phyloP scores from a whole-genome alignment of 2,329 filamentous ascomycete species.

The Arthroderma uncinatum region DNA sequence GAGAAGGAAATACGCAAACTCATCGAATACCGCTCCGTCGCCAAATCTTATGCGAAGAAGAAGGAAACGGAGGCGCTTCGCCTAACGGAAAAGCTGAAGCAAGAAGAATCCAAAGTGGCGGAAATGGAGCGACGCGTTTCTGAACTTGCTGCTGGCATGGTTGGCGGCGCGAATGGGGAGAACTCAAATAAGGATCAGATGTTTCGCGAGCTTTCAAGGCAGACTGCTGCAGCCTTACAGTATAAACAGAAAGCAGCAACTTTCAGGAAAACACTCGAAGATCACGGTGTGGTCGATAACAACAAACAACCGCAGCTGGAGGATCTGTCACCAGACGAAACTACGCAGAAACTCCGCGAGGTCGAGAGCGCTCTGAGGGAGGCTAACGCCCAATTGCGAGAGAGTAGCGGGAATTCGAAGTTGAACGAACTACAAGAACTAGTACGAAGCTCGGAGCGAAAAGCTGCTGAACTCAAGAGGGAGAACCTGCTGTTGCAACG shows the following conservation, averaged over 20 bases:
- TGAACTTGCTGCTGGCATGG: slow-evolving; percentile 32
- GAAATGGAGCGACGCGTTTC: slow-evolving; percentile 36
- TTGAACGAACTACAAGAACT: slow-evolving; percentile 27
- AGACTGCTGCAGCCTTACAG: slow-evolving; percentile 35
- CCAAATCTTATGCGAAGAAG: slow-evolving; percentile 49
- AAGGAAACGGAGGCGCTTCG: slow-evolving; percentile 47
- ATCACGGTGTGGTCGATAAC: slow-evolving; percentile 29
- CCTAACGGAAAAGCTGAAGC: slow-evolving; percentile 41
- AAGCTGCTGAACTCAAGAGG: slow-evolving; percentile 30
- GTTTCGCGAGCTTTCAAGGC: slow-evolving; percentile 33
- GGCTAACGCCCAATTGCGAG: slow-evolving; percentile 27
- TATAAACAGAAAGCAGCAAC: slow-evolving; percentile 35
- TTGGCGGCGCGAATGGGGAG: slow-evolving; percentile 17
- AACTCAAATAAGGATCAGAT: slow-evolving; percentile 31
- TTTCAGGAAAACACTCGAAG: slow-evolving; percentile 29
- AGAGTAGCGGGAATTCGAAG: slow-evolving; percentile 24
- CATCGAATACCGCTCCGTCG: slow-evolving; percentile 47
- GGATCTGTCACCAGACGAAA: slow-evolving; percentile 14
- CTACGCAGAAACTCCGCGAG: slow-evolving; percentile 23
- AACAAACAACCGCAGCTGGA: slow-evolving; percentile 20
- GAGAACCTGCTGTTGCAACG: slow-evolving; percentile 34
- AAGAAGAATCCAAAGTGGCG: slow-evolving; percentile 38
- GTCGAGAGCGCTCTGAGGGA: slow-evolving; percentile 27
- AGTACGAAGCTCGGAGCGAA: slow-evolving; percentile 31
- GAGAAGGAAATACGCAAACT: slow-evolving; percentile 51